Conservation (phyloP, 2,329 filamentous ascomycete species). For the Tolypocladium ophioglossoides region DNA sequence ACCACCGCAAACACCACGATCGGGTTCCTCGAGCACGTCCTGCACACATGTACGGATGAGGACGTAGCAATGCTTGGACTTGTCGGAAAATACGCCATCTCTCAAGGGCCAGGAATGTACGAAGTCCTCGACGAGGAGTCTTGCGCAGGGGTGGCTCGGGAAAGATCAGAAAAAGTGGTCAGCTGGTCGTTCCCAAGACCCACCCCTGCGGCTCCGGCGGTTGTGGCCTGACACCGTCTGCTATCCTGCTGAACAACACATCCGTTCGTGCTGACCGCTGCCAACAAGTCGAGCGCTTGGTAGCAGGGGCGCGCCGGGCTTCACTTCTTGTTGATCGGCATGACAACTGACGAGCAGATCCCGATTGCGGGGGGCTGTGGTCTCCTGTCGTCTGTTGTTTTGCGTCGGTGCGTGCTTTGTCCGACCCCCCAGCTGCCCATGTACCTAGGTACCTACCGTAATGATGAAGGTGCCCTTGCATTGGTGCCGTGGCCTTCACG, state of each 20-base stretch:
- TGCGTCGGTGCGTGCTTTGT: not conserved
- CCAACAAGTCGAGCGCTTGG: not conserved
- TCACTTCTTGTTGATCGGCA: not conserved
- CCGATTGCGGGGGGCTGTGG: constrained; percentile 1
- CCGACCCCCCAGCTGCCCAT: not conserved
- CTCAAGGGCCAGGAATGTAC: too few relatives aligned
- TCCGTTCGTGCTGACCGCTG: not conserved
- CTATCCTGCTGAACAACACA: not conserved
- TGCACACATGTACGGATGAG: too few relatives aligned
- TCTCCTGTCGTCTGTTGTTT: not conserved
- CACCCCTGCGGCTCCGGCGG: not conserved
- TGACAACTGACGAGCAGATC: constrained; percentile 1
- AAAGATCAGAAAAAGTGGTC: not conserved
- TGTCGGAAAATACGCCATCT: not conserved
- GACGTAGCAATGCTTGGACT: not conserved
- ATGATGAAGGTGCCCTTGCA: not conserved
- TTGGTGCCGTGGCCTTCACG: not conserved
- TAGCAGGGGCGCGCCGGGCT: not conserved
- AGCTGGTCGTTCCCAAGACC: not conserved
- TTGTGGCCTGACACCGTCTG: not conserved
- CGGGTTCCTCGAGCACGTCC: not conserved
- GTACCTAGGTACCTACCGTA: too few relatives aligned
- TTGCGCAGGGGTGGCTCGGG: not conserved
- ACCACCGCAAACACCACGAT: not conserved
- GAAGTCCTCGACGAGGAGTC: too few relatives aligned